phyloP scores from a whole-genome alignment of 169 alveolate species.

The Cryptosporidium andersoni region DNA sequence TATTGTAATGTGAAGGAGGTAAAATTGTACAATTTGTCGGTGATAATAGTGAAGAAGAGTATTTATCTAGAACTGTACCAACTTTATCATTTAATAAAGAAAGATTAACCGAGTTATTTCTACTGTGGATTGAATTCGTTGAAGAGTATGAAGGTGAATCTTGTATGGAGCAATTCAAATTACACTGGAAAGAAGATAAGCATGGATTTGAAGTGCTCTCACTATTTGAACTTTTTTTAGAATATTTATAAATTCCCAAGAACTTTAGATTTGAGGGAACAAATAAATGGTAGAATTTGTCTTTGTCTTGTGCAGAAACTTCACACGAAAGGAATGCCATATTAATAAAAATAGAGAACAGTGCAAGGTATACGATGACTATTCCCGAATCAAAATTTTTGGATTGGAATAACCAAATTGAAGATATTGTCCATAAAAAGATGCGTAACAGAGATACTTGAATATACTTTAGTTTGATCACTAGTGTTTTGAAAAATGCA shows the following conservation, averaged over 20 bases:
- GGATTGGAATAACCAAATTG: slow-evolving; percentile 30
- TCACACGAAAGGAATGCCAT: slow-evolving; percentile 28
- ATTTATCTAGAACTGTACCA: slow-evolving; percentile 36
- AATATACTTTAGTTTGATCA: slow-evolving; percentile 5
- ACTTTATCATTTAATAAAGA: slow-evolving; percentile 26
- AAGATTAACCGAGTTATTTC: background rate
- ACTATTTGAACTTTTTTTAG: background rate
- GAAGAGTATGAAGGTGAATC: background rate
- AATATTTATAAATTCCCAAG: background rate
- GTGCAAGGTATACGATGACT: slow-evolving; percentile 16
- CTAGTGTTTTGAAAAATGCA: no score
- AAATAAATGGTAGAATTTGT: slow-evolving; percentile 39
- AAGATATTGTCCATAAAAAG: background rate
- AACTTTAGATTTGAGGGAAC: slow-evolving; percentile 38
- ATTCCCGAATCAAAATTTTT: slow-evolving; percentile 18
- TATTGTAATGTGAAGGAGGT: no score
- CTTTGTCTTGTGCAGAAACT: slow-evolving; percentile 50
- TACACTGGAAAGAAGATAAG: no score
- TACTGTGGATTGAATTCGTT: background rate
- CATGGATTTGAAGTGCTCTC: no score
- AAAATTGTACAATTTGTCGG: background rate
- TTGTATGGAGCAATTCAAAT: no score
- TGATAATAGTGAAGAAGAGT: slow-evolving; percentile 41
- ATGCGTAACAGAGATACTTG: background rate
- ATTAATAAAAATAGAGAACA: slow-evolving; percentile 25